Evolutionary conservation across 441 rosid species (phyloP), one percentile per base, ranked within the genome.

Genomic region (Macaranga tanarius): DNA sequence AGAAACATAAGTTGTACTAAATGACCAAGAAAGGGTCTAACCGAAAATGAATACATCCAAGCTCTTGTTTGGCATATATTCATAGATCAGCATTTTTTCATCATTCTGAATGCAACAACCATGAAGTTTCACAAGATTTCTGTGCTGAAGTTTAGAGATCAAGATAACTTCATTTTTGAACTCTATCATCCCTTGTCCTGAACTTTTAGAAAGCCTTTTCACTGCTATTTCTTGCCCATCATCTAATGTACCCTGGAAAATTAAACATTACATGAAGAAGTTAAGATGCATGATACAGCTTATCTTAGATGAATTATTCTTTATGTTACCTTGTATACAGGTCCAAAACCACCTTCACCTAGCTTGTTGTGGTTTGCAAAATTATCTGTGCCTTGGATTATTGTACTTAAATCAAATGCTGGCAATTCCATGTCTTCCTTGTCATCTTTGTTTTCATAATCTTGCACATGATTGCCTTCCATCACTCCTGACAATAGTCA

Each of bases 331-430:
- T 77, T 77, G 71, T 79, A 81, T 2, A 83, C 86, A 25, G 75
- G 77, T 10, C 84, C 86, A 11, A 74, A 83, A 9, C 86, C 86
- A 0, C 86, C 84, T 26, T 19, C 68, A 67, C 86, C n/a, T n/a
- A 84, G 51, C 67, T 75, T 79, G 67, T 75, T 79, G n/a, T 63
- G 6, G 1, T n/a, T 47, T 22, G 82, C 71, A 73, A 85, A 85
- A 56, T 72, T 70, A 45, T 72, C 65, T 0, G 82, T 79, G 7
- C 82, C 85, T 20, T 23, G 19, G 5, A 40, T 66, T n/a, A 85
- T 54, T 1, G 19, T 40, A 10, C 7, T 42, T 0, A 81, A 55
- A 68, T 78, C 78, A 16, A 42, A 42, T 7, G 8, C 47, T 42
- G 47, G 47, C 47, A 42, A 42, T 10, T 42, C 47, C 47, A 42